Evolutionary conservation across 2,329 filamentous ascomycete species (phyloP), one percentile per base, ranked within the genome.

Genomic region (Lomentospora prolificans): DNA sequence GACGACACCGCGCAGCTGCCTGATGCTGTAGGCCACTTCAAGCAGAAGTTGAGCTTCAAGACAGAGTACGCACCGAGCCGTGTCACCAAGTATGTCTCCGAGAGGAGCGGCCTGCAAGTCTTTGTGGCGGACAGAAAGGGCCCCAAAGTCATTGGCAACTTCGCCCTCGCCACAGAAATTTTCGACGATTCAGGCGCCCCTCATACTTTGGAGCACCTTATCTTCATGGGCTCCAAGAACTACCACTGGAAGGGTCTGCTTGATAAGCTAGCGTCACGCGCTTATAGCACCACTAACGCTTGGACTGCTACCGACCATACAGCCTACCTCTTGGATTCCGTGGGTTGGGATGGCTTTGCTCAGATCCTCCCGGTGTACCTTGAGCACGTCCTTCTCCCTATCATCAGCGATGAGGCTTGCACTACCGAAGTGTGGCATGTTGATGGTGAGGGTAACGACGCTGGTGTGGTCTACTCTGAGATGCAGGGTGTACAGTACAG

Each of bases 231-330:
- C 27, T 97, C 94, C 24, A 90, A 88, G 67, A 95, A 80, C 67
- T 97, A 96, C 69, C 86, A 82, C 58, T 97, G 95, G 75, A 97
- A 97, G 70, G 94, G 94, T 1, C 84, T 99, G 41, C 79, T 99
- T 17, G 92, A 97, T 69, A 96, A 95, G 72, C 80, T 99, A 57
- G 90, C 94, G 2, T 95, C 90, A 3, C 83, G 95, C 61, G 90
- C 92, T 1, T 99, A 97, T 69, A 95, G 92, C 1, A 82, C 81
- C 57, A 99, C 94, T 30, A 99, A 99, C 70, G 94, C 94, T 3
- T 99, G 92, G 90, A 99, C 94, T 1, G 90, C 90, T 22, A 94
- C 88, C 10, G 94, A 97, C 63, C 91, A 97, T 67, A 99, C 95
- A 1, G 91, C 91, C 2, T 99, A 99, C 70, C 96, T 90, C 0